phyloP scores from a whole-genome alignment of 1,284 basidiomycete genomes.

The Phlebopus sp. region DNA sequence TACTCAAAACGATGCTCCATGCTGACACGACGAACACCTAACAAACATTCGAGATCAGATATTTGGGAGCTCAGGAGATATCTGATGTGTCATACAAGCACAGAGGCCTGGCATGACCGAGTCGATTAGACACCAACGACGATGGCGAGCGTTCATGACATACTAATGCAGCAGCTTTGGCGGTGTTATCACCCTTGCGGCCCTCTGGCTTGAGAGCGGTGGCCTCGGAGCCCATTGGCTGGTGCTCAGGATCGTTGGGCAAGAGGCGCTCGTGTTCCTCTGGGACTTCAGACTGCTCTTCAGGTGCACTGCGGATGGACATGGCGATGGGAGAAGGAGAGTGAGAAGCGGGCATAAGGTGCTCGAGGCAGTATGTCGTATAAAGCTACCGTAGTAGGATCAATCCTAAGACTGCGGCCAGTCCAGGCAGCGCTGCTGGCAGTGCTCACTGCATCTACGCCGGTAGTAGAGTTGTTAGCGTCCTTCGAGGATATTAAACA shows the following conservation, averaged over 20 bases:
- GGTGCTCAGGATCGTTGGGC: not conserved
- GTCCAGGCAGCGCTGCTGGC: no score
- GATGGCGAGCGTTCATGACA: not conserved
- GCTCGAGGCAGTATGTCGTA: no score
- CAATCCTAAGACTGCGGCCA: no score
- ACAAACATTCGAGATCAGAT: conserved; percentile 9
- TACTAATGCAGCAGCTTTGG: conserved; percentile 21
- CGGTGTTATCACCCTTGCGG: conserved; percentile 21
- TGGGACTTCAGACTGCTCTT: not conserved
- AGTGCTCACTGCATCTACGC: no score
- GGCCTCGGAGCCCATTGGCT: conserved; percentile 21
- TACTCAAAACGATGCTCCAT: conserved; percentile 54
- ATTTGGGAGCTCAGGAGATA: not conserved
- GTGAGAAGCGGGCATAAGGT: not conserved
- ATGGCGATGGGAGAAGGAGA: not conserved
- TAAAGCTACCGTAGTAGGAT: no score
- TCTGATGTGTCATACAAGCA: conserved; percentile 17
- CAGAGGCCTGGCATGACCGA: conserved; percentile 12
- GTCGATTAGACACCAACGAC: not conserved
- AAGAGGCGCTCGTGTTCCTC: conserved; percentile 25
- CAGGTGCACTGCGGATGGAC: not conserved
- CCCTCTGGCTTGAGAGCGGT: conserved; percentile 17
- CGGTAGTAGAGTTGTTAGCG: no score
- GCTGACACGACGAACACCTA: conserved; percentile 48
- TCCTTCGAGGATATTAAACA: no score